Conservation (phyloP, 495 filamentous ascomycete genomes). For the Penicillium subrubescens region DNA sequence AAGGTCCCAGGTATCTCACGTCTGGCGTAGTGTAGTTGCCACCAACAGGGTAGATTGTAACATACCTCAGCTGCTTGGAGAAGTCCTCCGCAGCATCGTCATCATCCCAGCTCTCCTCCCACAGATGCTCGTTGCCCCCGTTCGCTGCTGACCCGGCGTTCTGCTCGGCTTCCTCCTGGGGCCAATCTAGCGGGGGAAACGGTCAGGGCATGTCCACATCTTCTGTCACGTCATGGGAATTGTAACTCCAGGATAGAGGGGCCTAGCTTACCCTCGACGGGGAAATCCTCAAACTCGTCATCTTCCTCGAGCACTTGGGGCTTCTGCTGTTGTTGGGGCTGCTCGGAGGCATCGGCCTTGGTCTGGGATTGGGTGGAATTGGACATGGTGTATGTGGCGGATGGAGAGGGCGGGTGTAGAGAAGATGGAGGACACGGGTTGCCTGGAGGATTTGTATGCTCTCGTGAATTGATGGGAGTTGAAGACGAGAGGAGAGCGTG, state of each 20-base stretch:
- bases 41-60: conserved; percentile 11
- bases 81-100: conserved; percentile 98
- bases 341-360: conserved; percentile 44
- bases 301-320: conserved; percentile 85
- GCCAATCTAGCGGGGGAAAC: conserved; percentile 67
- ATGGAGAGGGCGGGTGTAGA: conserved; percentile 31
- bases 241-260: neutral
- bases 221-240: neutral
- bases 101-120: conserved; percentile 99
- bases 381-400: conserved; percentile 39
- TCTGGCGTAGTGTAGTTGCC: neutral
- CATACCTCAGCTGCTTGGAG: conserved; percentile 90
- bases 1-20: neutral
- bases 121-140: conserved; percentile 74
- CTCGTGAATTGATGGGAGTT: neutral
- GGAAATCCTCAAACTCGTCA: conserved; percentile 99
- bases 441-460: neutral
- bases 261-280: conserved; percentile 74
- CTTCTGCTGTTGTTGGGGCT: conserved; percentile 53
- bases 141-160: conserved; percentile 51
- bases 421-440: neutral
- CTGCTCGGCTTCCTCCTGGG: conserved; percentile 81
- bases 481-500: neutral
- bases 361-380: conserved; percentile 39
- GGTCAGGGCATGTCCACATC: conserved; percentile 3